phyloP scores from a whole-genome alignment of 1,139 yeast genomes.

The Kurtzmaniella quercitrusa region DNA sequence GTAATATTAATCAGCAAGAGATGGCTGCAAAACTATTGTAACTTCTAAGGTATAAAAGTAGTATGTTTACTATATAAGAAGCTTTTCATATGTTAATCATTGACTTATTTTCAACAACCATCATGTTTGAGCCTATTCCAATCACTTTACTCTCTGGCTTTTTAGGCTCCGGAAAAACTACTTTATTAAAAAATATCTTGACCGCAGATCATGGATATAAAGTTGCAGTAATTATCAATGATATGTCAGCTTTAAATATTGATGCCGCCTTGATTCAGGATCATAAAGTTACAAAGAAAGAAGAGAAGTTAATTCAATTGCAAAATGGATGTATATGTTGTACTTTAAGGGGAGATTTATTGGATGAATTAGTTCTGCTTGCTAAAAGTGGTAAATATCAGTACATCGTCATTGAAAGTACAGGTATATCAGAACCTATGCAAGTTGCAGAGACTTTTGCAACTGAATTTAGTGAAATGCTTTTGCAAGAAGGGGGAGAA shows the following conservation, averaged over 20 bases:
- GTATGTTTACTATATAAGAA: background rate
- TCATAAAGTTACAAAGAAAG: conserved; percentile 35
- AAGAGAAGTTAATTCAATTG: conserved; percentile 40
- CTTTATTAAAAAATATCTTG: conserved; percentile 38
- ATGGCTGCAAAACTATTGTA: conserved; percentile 1
- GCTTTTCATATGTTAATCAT: background rate
- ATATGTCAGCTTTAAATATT: conserved; percentile 35
- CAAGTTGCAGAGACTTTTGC: conserved; percentile 49
- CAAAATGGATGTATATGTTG: conserved; percentile 49
- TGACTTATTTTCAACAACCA: background rate
- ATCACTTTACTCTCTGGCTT: conserved; percentile 42
- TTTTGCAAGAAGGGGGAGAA: conserved; percentile 13
- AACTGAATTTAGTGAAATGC: conserved; percentile 30
- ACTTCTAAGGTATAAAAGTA: conserved; percentile 1
- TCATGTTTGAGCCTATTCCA: conserved; percentile 24
- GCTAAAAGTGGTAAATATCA: conserved; percentile 31
- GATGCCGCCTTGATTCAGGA: conserved; percentile 38
- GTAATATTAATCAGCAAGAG: background rate
- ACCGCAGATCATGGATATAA: conserved; percentile 34
- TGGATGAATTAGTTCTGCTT: conserved; percentile 36
- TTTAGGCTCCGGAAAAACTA: conserved; percentile 45
- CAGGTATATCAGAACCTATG: conserved; percentile 48
- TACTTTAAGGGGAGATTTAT: conserved; percentile 41
- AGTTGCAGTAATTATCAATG: conserved; percentile 44
- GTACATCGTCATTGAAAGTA: conserved; percentile 41